These are phyloP conservation scores for Aureobasidium sp. DNA, from an alignment of 2,329 filamentous ascomycete species.

Conservation along the genomic window DNA sequence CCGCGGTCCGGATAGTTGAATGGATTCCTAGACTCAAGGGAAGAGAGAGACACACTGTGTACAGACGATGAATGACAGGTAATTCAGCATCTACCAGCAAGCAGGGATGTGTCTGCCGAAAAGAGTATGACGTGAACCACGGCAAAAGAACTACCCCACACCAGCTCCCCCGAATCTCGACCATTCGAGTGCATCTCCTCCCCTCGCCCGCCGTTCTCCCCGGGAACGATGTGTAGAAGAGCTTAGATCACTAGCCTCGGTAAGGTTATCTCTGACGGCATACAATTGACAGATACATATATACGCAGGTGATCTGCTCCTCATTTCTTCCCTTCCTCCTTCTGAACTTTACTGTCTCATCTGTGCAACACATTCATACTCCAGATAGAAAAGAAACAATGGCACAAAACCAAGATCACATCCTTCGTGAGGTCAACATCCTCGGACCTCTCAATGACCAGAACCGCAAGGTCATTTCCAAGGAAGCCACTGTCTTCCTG, in stretches of 20 bases:
- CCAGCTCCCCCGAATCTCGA: neutral
- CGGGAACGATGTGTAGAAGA: slow-evolving; percentile 1
- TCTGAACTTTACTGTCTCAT: neutral
- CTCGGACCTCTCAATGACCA: slow-evolving; percentile 70
- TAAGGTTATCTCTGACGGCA: slow-evolving; percentile 11
- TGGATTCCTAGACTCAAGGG: neutral
- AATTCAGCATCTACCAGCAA: neutral
- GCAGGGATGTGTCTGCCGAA: neutral
- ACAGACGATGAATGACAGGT: neutral
- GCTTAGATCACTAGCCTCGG: slow-evolving; percentile 12
- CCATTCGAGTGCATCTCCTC: neutral
- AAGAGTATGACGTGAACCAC: slow-evolving; percentile 10
- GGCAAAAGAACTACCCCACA: slow-evolving; percentile 8
- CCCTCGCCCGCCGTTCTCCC: slow-evolving; percentile 12
- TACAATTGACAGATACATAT: slow-evolving; percentile 9
- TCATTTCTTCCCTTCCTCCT: neutral
- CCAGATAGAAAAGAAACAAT: slow-evolving; percentile 16
- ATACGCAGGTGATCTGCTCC: slow-evolving; percentile 8
- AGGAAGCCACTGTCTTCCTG: slow-evolving; percentile 84
- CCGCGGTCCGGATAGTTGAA: neutral
- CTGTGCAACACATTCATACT: neutral
- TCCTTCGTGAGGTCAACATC: slow-evolving; percentile 84
- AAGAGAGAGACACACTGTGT: neutral
- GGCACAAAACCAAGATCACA: slow-evolving; percentile 46
- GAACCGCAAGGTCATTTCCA: slow-evolving; percentile 85